Percentiles rank a stretch among this genome's conserved stretches.
Conservation (phyloP, 2,329 filamentous ascomycete genomes). For the Neocucurbitaria cava region DNA sequence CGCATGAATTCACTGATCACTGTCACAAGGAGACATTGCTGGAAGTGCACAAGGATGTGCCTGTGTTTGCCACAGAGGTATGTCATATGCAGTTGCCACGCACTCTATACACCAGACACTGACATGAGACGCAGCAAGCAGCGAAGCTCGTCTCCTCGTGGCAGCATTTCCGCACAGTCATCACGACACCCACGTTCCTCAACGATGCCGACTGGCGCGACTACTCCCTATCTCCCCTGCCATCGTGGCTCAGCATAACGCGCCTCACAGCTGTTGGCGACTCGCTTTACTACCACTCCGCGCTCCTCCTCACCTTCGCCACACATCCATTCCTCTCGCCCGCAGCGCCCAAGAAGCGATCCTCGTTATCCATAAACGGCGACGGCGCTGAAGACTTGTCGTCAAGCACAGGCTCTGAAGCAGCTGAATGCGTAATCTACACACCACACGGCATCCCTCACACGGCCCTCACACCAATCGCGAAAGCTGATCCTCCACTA, state of each 20-base stretch:
- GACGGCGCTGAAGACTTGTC: conserved; percentile 32
- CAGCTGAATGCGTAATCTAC: conserved; percentile 66
- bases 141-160: conserved; percentile 64
- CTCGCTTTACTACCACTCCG: conserved; percentile 64
- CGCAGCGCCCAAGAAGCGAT: conserved; percentile 38
- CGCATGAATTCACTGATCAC: conserved; percentile 73
- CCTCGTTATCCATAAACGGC: conserved; percentile 40
- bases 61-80: conserved; percentile 64
- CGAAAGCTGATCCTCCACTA: conserved; percentile 55
- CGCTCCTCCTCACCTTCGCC: conserved; percentile 65
- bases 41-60: conserved; percentile 61
- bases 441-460: conserved; percentile 68
- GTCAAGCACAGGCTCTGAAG: conserved; percentile 17
- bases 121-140: conserved; percentile 53
- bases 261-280: conserved; percentile 63
- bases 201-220: conserved; percentile 54
- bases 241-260: conserved; percentile 67
- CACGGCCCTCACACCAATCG: conserved; percentile 55
- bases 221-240: conserved; percentile 56
- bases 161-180: conserved; percentile 65
- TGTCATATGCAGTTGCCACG: neutral
- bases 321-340: conserved; percentile 37
- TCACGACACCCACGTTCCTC: conserved; percentile 57
- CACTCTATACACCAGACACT: neutral
- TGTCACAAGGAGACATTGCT: conserved; percentile 68